A percentile compares a stretch with the other conserved stretches of the same genome.
Conservation (phyloP, 2,329 filamentous ascomycete species). For the Aureobasidium sp. region DNA sequence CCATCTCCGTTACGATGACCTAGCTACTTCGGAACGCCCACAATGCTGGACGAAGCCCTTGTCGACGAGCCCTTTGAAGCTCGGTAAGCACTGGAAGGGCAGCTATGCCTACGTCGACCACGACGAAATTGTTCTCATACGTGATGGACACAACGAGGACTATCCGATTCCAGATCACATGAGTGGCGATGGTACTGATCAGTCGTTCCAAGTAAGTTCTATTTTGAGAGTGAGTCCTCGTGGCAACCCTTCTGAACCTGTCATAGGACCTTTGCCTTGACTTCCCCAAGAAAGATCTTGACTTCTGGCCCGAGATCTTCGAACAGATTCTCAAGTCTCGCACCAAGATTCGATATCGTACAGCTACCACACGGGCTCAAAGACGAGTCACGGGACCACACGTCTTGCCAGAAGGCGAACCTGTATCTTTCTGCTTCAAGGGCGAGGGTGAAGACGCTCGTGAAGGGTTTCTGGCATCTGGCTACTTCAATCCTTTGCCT, state of each 20-base stretch:
- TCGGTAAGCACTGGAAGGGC: slow-evolving; percentile 45
- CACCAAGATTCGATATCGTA: slow-evolving; percentile 18
- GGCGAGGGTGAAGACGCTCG: slow-evolving; percentile 33
- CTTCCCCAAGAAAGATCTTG: slow-evolving; percentile 22
- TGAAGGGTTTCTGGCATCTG: slow-evolving; percentile 30
- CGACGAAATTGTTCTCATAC: slow-evolving; percentile 24
- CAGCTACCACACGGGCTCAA: slow-evolving; percentile 29
- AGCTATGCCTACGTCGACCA: slow-evolving; percentile 39
- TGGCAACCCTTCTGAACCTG: neutral
- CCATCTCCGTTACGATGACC: neutral
- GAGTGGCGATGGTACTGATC: slow-evolving; percentile 26
- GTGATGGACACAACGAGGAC: slow-evolving; percentile 17
- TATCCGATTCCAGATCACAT: slow-evolving; percentile 25
- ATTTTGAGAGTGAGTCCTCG: slow-evolving; percentile 14
- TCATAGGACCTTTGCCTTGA: slow-evolving; percentile 29
- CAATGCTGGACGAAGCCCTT: slow-evolving; percentile 33
- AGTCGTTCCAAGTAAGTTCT: slow-evolving; percentile 25
- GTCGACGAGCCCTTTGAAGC: slow-evolving; percentile 25
- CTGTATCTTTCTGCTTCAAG: slow-evolving; percentile 29
- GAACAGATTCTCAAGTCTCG: slow-evolving; percentile 35
- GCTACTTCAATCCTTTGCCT: slow-evolving; percentile 45
- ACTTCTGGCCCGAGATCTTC: slow-evolving; percentile 34
- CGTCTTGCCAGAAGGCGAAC: slow-evolving; percentile 1
- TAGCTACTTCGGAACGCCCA: slow-evolving; percentile 2
- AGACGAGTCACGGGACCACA: neutral